A percentile compares a stretch with the other conserved stretches of the same genome.
These are phyloP conservation scores for Pythium scleroteichum DNA, from an alignment of 352 stramenopile genomes.

Conservation along the genomic window DNA sequence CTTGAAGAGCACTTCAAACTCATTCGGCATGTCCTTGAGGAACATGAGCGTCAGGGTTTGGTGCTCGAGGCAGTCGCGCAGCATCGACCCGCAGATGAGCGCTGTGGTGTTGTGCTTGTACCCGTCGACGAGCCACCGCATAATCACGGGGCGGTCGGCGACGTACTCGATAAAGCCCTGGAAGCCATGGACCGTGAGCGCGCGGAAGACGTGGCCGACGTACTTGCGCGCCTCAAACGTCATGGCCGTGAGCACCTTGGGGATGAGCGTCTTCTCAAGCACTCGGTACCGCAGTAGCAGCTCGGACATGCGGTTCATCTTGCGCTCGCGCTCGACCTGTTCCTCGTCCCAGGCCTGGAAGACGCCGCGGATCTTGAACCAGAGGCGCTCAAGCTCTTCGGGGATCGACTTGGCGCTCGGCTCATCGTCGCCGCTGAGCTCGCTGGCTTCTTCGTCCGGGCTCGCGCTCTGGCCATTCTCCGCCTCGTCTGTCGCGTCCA, in stretches of 20 bases:
- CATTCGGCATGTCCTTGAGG: constrained; percentile 50
- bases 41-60: constrained; percentile 62
- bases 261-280: constrained; percentile 71
- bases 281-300: constrained; percentile 70
- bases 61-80: constrained; percentile 80
- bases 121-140: constrained; percentile 72
- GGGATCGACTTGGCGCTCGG: constrained; percentile 62
- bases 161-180: constrained; percentile 65
- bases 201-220: constrained; percentile 72
- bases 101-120: constrained; percentile 74
- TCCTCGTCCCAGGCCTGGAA: constrained; percentile 82
- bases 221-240: constrained; percentile 87
- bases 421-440: constrained; percentile 53
- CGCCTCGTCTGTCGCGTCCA: constrained; percentile 29
- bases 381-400: constrained; percentile 70
- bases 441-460: constrained; percentile 56
- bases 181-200: constrained; percentile 73
- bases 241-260: constrained; percentile 66
- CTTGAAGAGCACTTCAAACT: constrained; percentile 71
- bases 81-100: constrained; percentile 78
- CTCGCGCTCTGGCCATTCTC: constrained; percentile 25
- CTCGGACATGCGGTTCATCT: constrained; percentile 82
- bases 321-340: constrained; percentile 64
- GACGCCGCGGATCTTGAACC: constrained; percentile 69
- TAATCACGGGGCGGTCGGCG: constrained; percentile 59